phyloP scores from a whole-genome alignment of 2,329 filamentous ascomycete genomes.

The Lecanicillium sp. region DNA sequence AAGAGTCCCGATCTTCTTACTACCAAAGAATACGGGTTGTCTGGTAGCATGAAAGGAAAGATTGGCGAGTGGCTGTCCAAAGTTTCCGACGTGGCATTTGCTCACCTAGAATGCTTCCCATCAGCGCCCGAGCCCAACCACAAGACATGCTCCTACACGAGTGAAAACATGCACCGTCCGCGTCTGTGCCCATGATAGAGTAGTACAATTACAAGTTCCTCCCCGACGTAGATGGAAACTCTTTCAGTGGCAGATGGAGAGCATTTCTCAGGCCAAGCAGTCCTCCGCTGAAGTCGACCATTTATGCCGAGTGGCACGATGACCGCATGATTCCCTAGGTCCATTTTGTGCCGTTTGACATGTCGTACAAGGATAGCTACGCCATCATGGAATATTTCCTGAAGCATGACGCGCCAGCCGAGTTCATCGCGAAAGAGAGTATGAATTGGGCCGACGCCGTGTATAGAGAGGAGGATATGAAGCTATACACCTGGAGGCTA shows the following conservation, averaged over 20 bases:
- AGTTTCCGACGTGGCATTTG: constrained; percentile 23
- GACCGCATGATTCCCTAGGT: constrained; percentile 53
- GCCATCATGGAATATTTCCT: constrained; percentile 53
- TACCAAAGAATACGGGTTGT: not conserved
- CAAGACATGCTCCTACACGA: not conserved
- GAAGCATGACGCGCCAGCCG: constrained; percentile 37
- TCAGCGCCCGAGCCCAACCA: not conserved
- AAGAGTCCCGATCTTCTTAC: not conserved
- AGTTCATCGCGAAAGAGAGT: constrained; percentile 44
- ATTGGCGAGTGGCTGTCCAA: constrained; percentile 23
- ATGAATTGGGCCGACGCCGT: constrained; percentile 48
- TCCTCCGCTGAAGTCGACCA: constrained; percentile 54
- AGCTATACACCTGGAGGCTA: constrained; percentile 48
- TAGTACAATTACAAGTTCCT: constrained; percentile 47
- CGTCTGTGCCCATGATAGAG: constrained; percentile 25
- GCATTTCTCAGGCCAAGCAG: constrained; percentile 50
- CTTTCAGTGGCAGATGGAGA: constrained; percentile 43
- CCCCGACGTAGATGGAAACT: constrained; percentile 54
- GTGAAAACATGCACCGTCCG: constrained; percentile 9
- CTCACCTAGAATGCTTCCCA: constrained; percentile 20
- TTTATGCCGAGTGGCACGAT: constrained; percentile 62
- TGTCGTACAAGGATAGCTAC: constrained; percentile 52
- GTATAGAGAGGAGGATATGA: constrained; percentile 49
- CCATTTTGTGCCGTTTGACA: constrained; percentile 58
- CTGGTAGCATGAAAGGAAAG: not conserved